A percentile compares a stretch with the other conserved stretches of the same genome.
Conservation (phyloP, 1,284 basidiomycete genomes). For the Ceratobasidium theobromae region DNA sequence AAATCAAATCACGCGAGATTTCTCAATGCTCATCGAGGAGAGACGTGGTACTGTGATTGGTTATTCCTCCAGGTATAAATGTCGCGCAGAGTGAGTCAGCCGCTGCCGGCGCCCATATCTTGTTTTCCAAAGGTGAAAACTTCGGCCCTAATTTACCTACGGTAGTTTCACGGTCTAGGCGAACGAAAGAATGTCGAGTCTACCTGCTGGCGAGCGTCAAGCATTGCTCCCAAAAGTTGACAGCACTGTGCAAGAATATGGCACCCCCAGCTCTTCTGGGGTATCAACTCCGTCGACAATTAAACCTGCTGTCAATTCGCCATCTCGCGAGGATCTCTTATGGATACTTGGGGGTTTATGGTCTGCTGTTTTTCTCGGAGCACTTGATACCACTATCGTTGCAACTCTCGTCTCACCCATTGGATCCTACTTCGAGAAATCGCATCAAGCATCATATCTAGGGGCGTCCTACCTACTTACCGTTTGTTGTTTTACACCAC, state of each 20-base stretch:
- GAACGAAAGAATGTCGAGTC: background rate
- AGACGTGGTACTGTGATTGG: background rate
- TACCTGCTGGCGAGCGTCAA: conserved; percentile 11
- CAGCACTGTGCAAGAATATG: conserved; percentile 16
- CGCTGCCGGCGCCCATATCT: background rate
- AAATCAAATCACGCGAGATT: no score
- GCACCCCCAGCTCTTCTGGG: conserved; percentile 18
- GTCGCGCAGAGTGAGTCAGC: background rate
- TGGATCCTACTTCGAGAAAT: conserved; percentile 74
- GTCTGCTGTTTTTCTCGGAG: conserved; percentile 77
- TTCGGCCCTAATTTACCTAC: no score
- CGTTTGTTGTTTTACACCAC: conserved; percentile 76
- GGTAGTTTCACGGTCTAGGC: no score
- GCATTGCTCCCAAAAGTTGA: conserved; percentile 1
- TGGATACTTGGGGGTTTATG: conserved; percentile 76
- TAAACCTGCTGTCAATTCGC: background rate
- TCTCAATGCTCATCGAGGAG: no score
- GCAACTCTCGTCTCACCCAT: conserved; percentile 78
- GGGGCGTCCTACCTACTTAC: conserved; percentile 85
- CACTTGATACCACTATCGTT: conserved; percentile 64
- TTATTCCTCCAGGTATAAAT: background rate
- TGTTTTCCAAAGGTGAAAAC: conserved; percentile 19
- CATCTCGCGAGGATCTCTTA: conserved; percentile 42
- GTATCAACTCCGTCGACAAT: conserved; percentile 12
- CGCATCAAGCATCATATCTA: conserved; percentile 80